Base-by-base conservation (phyloP, 129 eudicot species). In the Artemisia tridentata region DNA sequence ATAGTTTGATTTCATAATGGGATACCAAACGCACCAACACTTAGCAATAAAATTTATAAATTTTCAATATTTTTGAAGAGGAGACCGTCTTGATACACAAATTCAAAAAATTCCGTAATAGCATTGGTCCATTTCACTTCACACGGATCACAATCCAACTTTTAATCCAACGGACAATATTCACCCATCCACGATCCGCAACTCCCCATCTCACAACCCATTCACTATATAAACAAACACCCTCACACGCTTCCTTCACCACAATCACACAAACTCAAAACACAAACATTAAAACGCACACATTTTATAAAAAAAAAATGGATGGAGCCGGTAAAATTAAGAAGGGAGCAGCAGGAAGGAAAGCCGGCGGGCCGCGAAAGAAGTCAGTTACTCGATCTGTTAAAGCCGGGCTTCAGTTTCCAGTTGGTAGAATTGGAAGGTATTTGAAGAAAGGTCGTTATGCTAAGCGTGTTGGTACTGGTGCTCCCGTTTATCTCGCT, bases 401-500 rank as follows among this genome's bases (percentile, higher is more conserved):
- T 9, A 80, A 55, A 72, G 95, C 95, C 54, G 95, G 95, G 1
- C 74, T 88, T 0, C 95, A 88, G 61, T 88, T 88, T 45, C 95
- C 89, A 0, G 95, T 88, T 4, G 90, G 95, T 3, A 70, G 95
- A 53, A 78, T 88, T n/a, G 95, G 95, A 2, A 79, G 95, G 27
- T 88, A 46, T 15, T 25, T 88, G 25, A 88, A 88, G 69, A 82
- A 88, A 14, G 95, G 95, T 0, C 86, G 95, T 0, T 88, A 88
- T 20, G 80, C 90, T 23, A 71, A 82, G 60, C 85, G 95, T 1
- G 88, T 88, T 7, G 95, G 95, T 0, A 76, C 82, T 23, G 95
- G 90, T 2, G 95, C 95, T 60, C 95, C 95, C 27, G 86, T 88
- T 4, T 88, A 88, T 77, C 47, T 86, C 0, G 92, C 92, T 12